These are phyloP conservation scores for Elasticomyces elasticus DNA, from an alignment of 495 filamentous ascomycete genomes.

Conservation along the genomic window DNA sequence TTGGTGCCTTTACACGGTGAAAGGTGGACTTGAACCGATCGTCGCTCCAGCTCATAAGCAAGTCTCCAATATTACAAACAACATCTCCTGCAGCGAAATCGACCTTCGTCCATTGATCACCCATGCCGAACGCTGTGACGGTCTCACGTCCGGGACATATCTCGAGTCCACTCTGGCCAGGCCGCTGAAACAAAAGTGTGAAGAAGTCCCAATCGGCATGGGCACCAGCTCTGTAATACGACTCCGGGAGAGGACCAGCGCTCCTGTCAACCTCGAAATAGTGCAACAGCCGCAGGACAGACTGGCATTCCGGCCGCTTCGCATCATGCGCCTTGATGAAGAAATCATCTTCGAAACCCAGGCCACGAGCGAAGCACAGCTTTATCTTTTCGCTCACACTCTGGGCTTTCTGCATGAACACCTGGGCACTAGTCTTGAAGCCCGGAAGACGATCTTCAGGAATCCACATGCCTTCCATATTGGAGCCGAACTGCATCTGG, in stretches of 20 bases:
- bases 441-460: constrained; percentile 39
- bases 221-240: constrained; percentile 53
- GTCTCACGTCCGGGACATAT: constrained; percentile 57
- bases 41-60: constrained; percentile 61
- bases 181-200: constrained; percentile 36
- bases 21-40: constrained; percentile 59
- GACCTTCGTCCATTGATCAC: constrained; percentile 53
- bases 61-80: constrained; percentile 59
- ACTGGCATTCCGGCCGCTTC: constrained; percentile 40
- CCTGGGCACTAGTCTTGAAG: constrained; percentile 35
- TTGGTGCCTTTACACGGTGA: constrained; percentile 52
- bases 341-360: constrained; percentile 47
- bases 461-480: constrained; percentile 44
- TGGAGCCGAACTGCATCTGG: constrained; percentile 51
- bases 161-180: constrained; percentile 53
- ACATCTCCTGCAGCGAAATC: constrained; percentile 48
- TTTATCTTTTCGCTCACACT: constrained; percentile 47
- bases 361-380: constrained; percentile 47
- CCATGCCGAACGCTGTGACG: constrained; percentile 48
- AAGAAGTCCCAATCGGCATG: constrained; percentile 46
- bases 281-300: constrained; percentile 48
- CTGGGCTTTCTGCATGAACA: constrained; percentile 48
- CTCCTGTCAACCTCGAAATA: constrained; percentile 37
- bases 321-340: constrained; percentile 48
- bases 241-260: constrained; percentile 16